These are phyloP conservation scores for Eutrema salsugineum DNA, from an alignment of 441 rosid species.

Conservation along the genomic window DNA sequence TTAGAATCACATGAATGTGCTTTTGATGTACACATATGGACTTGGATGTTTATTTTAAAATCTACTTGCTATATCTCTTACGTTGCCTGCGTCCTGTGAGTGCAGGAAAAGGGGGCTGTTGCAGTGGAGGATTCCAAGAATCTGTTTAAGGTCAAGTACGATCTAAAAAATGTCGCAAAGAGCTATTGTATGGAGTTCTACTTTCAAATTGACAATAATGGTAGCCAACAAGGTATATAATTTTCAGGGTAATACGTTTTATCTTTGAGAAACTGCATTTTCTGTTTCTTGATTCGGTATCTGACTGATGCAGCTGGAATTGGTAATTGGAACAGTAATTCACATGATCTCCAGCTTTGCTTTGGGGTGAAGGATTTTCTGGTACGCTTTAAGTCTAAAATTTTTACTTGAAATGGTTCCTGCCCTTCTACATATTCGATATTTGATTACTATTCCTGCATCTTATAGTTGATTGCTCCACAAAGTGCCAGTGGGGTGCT, in stretches of 20 bases:
- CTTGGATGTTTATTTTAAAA: not conserved
- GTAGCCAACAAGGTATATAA: slow-evolving; percentile 36
- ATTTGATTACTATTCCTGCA: slow-evolving; percentile 15
- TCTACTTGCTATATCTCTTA: slow-evolving; percentile 3
- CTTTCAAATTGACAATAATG: slow-evolving; percentile 50
- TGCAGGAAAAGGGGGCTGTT: slow-evolving; percentile 88
- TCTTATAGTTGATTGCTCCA: slow-evolving; percentile 79
- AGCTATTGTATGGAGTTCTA: slow-evolving; percentile 91
- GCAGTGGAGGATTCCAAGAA: slow-evolving; percentile 49
- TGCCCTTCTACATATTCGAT: slow-evolving; percentile 1
- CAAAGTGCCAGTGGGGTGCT: slow-evolving; percentile 99
- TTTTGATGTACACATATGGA: not conserved
- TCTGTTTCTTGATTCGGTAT: slow-evolving; percentile 30
- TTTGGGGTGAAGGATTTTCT: slow-evolving; percentile 95
- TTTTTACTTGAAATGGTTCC: not conserved
- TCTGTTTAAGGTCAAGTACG: slow-evolving; percentile 67
- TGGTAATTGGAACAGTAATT: slow-evolving; percentile 54
- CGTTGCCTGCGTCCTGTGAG: slow-evolving; percentile 27
- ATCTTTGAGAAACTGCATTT: not conserved
- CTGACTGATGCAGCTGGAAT: slow-evolving; percentile 54
- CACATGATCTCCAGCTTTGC: slow-evolving; percentile 94
- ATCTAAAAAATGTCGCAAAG: slow-evolving; percentile 67
- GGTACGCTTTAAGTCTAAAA: slow-evolving; percentile 44
- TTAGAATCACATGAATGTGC: not conserved
- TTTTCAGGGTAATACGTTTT: slow-evolving; percentile 12